Conservation (phyloP, 331 rosid genomes). For the Dryas integrifolia region DNA sequence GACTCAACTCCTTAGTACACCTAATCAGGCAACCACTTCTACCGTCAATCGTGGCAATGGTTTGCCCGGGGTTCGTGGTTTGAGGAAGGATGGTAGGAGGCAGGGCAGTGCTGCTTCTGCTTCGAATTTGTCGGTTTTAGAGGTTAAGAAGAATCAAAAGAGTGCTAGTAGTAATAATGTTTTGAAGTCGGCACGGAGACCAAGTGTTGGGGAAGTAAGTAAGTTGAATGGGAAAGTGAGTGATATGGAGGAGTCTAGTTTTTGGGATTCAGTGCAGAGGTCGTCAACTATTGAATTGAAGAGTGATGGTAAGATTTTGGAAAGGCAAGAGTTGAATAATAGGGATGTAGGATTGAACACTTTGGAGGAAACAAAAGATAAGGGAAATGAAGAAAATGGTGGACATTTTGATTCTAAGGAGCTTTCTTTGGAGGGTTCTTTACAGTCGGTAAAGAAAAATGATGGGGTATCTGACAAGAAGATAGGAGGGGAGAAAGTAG, state of each 20-base stretch:
- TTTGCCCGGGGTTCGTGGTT: conserved; percentile 39
- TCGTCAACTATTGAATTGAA: conserved; percentile 40
- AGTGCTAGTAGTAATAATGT: conserved; percentile 20
- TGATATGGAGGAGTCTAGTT: conserved; percentile 57
- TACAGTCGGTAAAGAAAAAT: conserved; percentile 25
- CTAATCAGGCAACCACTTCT: conserved; percentile 44
- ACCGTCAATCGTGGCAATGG: conserved; percentile 40
- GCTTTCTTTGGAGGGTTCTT: conserved; percentile 32
- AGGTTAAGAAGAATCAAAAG: conserved; percentile 50
- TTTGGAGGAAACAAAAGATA: conserved; percentile 25
- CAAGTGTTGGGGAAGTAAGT: conserved; percentile 33
- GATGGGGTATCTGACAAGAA: conserved; percentile 35
- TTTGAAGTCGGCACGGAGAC: conserved; percentile 30
- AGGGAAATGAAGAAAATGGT: conserved; percentile 40
- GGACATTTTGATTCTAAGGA: conserved; percentile 29
- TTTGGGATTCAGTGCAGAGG: conserved; percentile 41
- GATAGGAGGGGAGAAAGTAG: conserved; percentile 33
- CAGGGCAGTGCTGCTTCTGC: conserved; percentile 38
- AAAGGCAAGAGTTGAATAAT: conserved; percentile 30
- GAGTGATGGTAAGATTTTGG: conserved; percentile 37
- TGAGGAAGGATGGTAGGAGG: conserved; percentile 54
- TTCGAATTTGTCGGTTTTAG: conserved; percentile 27
- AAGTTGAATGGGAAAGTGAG: conserved; percentile 54
- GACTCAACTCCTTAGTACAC: conserved; percentile 78
- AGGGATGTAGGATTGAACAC: conserved; percentile 36